Percentiles rank a stretch among this genome's conserved stretches.
phyloP scores from a whole-genome alignment of 2,329 filamentous ascomycete genomes.

The Sordariomycetes sp. region DNA sequence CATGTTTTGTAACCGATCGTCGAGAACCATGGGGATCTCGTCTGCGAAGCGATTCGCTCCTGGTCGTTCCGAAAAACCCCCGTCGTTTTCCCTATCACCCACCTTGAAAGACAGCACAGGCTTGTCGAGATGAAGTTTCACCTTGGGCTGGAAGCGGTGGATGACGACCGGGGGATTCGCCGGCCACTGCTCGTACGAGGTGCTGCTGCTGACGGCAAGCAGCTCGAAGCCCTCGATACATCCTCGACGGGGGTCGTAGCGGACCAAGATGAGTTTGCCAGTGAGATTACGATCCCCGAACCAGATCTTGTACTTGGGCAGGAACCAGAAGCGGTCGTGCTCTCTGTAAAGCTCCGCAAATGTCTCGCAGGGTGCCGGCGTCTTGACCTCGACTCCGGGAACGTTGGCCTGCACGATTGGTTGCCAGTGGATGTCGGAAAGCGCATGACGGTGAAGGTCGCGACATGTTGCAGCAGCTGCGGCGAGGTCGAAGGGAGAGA shows the following conservation, averaged over 20 bases:
- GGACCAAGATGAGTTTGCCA: constrained; percentile 67
- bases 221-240: constrained; percentile 77
- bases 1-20: constrained; percentile 36
- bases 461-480: constrained; percentile 52
- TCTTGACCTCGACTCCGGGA: constrained; percentile 41
- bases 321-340: constrained; percentile 78
- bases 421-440: constrained; percentile 65
- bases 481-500: constrained; percentile 56
- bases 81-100: constrained; percentile 11
- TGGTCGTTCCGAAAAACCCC: constrained; percentile 11
- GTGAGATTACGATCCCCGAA: constrained; percentile 66
- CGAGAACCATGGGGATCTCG: constrained; percentile 44
- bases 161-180: constrained; percentile 58
- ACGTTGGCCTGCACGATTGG: constrained; percentile 59
- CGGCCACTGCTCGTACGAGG: constrained; percentile 54
- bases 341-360: constrained; percentile 65
- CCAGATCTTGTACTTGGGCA: constrained; percentile 75
- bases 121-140: constrained; percentile 65
- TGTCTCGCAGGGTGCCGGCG: constrained; percentile 48
- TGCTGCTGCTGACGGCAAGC: constrained; percentile 50
- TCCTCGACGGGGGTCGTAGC: constrained; percentile 63
- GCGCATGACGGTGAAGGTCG: constrained; percentile 46
- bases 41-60: constrained; percentile 31
- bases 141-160: constrained; percentile 60
- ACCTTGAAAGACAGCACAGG: constrained; percentile 53